Evolutionary conservation across 306 rosid species (phyloP).

Genomic region (Luffa aegyptiaca): DNA sequence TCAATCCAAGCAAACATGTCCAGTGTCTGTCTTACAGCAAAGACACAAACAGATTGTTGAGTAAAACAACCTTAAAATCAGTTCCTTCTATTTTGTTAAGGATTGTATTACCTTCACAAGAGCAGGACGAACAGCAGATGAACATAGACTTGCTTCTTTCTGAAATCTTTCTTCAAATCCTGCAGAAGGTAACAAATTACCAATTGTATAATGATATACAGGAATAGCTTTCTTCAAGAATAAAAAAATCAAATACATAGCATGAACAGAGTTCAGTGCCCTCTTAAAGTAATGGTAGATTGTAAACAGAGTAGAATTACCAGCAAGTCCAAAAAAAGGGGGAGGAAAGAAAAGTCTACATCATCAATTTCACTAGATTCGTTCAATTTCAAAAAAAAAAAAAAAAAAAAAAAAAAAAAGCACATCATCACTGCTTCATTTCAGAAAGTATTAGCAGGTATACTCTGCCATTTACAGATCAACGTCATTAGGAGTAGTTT

Average conservation of each 20-base stretch:
- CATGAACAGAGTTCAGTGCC: not conserved
- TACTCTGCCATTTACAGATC: not conserved
- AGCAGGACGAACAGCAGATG: constrained; percentile 87
- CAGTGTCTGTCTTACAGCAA: not conserved
- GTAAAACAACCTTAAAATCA: not conserved
- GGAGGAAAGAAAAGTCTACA: not conserved
- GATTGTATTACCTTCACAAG: constrained; percentile 64
- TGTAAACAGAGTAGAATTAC: not conserved
- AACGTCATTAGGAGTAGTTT: not conserved
- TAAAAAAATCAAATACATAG: not conserved
- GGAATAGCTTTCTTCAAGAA: not conserved
- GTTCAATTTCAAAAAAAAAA: not conserved
- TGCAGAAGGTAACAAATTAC: constrained; percentile 15
- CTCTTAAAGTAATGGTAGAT: not conserved
- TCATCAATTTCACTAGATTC: not conserved
- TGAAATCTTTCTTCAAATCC: constrained; percentile 99
- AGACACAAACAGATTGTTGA: not conserved
- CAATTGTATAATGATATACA: not conserved
- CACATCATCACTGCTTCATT: not conserved
- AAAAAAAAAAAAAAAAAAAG: not conserved
- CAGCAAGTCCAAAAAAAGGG: not conserved
- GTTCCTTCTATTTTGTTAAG: not conserved
- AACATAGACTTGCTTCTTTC: constrained; percentile 81
- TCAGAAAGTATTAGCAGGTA: not conserved
- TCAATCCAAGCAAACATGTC: not conserved